A percentile compares a stretch with the other conserved stretches of the same genome.
phyloP scores from a whole-genome alignment of 2,329 filamentous ascomycete species.

The Amauroascus verrucosus region DNA sequence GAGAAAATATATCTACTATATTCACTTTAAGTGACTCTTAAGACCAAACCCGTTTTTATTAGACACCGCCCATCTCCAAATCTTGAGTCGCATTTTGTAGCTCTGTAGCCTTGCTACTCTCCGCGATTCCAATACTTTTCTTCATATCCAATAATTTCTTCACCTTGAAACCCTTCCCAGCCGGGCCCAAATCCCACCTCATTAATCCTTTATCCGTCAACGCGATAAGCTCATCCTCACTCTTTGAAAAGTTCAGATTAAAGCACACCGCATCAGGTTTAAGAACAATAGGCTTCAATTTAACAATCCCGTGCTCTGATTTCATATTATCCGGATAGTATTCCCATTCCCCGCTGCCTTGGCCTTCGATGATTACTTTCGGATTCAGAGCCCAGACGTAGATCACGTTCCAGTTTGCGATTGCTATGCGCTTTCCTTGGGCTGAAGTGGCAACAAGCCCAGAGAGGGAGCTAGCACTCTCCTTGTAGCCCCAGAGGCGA shows the following conservation, averaged over 20 bases:
- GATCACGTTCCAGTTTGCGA: slow-evolving; percentile 35
- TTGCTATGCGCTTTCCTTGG: slow-evolving; percentile 31
- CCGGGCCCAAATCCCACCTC: slow-evolving; percentile 28
- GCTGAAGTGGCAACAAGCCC: slow-evolving; percentile 31
- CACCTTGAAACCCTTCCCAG: slow-evolving; percentile 21
- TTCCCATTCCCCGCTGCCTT: slow-evolving; percentile 15
- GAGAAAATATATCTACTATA: no score
- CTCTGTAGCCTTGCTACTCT: background rate
- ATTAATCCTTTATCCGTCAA: slow-evolving; percentile 36
- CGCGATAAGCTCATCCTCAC: slow-evolving; percentile 32
- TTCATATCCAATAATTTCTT: slow-evolving; percentile 11
- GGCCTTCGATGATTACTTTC: slow-evolving; percentile 26
- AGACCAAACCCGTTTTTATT: no score
- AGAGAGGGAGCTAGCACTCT: slow-evolving; percentile 26
- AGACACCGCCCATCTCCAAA: background rate
- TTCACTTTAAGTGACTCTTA: no score
- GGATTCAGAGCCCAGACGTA: slow-evolving; percentile 35
- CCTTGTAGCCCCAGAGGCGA: slow-evolving; percentile 28
- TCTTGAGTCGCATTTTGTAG: background rate
- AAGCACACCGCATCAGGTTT: slow-evolving; percentile 32
- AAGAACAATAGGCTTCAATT: slow-evolving; percentile 28
- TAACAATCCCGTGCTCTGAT: slow-evolving; percentile 17
- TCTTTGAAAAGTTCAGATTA: slow-evolving; percentile 25
- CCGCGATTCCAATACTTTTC: background rate
- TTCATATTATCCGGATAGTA: slow-evolving; percentile 28